These are phyloP conservation scores for Setaria viridis DNA, from an alignment of 202 grass and related monocot genomes.

Conservation along the genomic window DNA sequence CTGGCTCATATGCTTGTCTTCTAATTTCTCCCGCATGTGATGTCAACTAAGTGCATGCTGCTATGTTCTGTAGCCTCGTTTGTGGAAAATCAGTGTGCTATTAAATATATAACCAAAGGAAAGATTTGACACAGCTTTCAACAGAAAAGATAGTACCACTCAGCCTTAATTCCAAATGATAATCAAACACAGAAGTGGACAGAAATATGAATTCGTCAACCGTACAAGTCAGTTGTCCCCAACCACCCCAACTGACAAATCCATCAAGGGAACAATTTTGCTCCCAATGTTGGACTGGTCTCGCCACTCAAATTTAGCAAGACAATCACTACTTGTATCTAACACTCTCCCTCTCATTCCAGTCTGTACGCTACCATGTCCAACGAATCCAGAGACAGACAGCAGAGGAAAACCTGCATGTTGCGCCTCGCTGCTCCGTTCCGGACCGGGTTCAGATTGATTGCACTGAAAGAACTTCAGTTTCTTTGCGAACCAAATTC, in stretches of 20 bases:
- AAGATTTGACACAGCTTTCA: no score
- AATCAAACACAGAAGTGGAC: no score
- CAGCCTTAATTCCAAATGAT: no score
- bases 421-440: not conserved
- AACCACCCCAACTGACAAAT: not conserved
- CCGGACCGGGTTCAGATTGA: not conserved
- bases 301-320: not conserved
- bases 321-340: not conserved
- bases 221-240: not conserved
- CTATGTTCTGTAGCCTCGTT: no score
- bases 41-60: no score
- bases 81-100: no score
- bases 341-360: no score
- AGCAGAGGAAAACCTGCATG: not conserved
- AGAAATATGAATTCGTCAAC: not conserved
- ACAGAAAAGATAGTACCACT: no score
- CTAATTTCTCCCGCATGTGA: no score
- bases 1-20: no score
- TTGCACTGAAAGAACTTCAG: not conserved
- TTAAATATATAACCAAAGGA: no score
- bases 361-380: not conserved
- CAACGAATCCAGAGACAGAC: not conserved
- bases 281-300: not conserved
- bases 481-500: not conserved
- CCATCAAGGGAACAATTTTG: not conserved